These are phyloP conservation scores for Penicillium cinerascens DNA, from an alignment of 495 filamentous ascomycete species.

Conservation along the genomic window DNA sequence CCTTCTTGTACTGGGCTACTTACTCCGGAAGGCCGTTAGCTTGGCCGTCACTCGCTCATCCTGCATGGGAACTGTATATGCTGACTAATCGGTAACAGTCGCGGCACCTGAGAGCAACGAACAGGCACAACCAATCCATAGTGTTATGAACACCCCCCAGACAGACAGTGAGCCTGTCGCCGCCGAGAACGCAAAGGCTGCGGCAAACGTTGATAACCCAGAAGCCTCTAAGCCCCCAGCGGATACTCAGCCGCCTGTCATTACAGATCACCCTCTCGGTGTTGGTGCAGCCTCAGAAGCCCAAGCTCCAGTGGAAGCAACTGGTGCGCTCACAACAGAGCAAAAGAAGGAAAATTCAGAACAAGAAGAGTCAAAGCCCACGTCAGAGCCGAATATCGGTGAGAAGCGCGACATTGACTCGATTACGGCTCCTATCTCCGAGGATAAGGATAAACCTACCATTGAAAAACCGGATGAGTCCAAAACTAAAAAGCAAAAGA, in stretches of 20 bases:
- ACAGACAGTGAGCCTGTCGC: conserved; percentile 11
- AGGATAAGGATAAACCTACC: conserved; percentile 11
- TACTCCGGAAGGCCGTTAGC: background rate
- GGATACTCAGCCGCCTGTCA: background rate
- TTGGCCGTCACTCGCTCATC: background rate
- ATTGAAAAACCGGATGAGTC: conserved; percentile 16
- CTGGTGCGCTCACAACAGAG: background rate
- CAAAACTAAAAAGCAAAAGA: conserved; percentile 31
- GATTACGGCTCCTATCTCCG: background rate
- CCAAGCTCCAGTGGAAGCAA: background rate
- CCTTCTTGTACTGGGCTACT: background rate
- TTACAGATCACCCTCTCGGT: conserved; percentile 6
- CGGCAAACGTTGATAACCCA: conserved; percentile 5
- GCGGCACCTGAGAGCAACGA: conserved; percentile 8
- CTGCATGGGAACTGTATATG: conserved; percentile 5
- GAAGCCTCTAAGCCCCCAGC: conserved; percentile 7
- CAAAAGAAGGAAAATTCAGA: conserved; percentile 1
- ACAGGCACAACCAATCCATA: conserved; percentile 16
- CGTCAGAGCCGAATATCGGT: conserved; percentile 17
- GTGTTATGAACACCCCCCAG: conserved; percentile 13
- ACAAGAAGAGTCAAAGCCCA: conserved; percentile 11
- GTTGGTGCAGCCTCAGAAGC: conserved; percentile 10
- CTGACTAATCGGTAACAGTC: conserved; percentile 18
- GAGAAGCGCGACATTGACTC: conserved; percentile 34
- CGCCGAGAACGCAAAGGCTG: conserved; percentile 8